Conservation (phyloP, 305 asterid species). For the Andrographis paniculata region DNA sequence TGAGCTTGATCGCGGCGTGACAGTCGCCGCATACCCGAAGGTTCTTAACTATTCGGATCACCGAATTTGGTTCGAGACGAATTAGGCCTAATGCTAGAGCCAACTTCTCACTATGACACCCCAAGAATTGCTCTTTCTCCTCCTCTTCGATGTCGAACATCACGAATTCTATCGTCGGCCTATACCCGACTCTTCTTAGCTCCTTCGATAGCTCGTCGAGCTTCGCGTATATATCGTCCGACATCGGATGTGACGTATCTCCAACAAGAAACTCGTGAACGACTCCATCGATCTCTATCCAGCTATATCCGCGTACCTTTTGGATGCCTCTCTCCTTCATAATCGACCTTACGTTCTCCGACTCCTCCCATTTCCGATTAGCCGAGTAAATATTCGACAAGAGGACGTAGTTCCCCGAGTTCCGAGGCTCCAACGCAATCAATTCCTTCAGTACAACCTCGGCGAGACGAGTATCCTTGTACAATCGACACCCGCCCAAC, state of each 20-base stretch:
- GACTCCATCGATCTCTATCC: constrained; percentile 61
- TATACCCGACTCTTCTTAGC: constrained; percentile 40
- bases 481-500: constrained; percentile 50
- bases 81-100: constrained; percentile 61
- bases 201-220: constrained; percentile 37
- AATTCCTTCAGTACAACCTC: constrained; percentile 39
- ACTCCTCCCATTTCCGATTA: constrained; percentile 46
- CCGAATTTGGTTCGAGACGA: constrained; percentile 22
- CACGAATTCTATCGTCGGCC: constrained; percentile 54
- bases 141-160: constrained; percentile 64
- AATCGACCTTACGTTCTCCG: constrained; percentile 39
- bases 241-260: constrained; percentile 51
- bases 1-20: constrained; percentile 44
- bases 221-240: constrained; percentile 43
- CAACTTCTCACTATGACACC: constrained; percentile 58
- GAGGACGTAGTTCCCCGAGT: constrained; percentile 61
- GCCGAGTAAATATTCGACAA: constrained; percentile 63
- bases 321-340: constrained; percentile 40
- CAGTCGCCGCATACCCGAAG: constrained; percentile 68
- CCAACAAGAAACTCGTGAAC: constrained; percentile 78
- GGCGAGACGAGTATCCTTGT: constrained; percentile 51
- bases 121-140: constrained; percentile 58
- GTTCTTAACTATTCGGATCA: constrained; percentile 45
- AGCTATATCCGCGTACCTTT: constrained; percentile 61
- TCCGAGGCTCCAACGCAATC: constrained; percentile 57